phyloP scores from a whole-genome alignment of 1,139 yeast genomes.

The Candida sanyaensis region DNA sequence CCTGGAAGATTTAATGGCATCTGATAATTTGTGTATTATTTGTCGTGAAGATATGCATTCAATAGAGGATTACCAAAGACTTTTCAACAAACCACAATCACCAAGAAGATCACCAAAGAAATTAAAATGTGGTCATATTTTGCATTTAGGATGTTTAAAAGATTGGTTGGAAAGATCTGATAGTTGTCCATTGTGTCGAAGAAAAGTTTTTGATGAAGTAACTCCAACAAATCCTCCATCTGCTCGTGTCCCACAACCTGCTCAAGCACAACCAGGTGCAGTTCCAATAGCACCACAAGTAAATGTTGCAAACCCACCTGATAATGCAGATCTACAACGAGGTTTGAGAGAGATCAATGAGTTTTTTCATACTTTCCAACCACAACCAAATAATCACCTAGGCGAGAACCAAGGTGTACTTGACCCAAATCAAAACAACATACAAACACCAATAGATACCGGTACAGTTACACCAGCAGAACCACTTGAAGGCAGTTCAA shows the following conservation, averaged over 20 bases:
- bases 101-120: constrained; percentile 67
- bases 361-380: neutral
- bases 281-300: neutral
- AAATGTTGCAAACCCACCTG: neutral
- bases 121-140: constrained; percentile 80
- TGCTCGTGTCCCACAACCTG: constrained; percentile 1
- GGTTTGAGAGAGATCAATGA: constrained; percentile 5
- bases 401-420: neutral
- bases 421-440: neutral
- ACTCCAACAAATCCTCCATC: constrained; percentile 6
- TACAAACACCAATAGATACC: neutral
- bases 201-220: constrained; percentile 52
- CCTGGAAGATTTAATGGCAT: constrained; percentile 57
- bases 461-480: neutral
- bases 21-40: constrained; percentile 71
- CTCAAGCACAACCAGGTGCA: constrained; percentile 6
- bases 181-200: constrained; percentile 88
- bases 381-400: neutral
- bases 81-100: constrained; percentile 25
- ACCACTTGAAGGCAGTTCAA: constrained; percentile 5
- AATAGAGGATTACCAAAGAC: constrained; percentile 29
- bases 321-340: constrained; percentile 4
- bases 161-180: constrained; percentile 94
- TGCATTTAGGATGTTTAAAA: constrained; percentile 87
- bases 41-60: constrained; percentile 81